Conservation (phyloP, 768 basidiomycete species). For the Rhizopogon salebrosus region DNA sequence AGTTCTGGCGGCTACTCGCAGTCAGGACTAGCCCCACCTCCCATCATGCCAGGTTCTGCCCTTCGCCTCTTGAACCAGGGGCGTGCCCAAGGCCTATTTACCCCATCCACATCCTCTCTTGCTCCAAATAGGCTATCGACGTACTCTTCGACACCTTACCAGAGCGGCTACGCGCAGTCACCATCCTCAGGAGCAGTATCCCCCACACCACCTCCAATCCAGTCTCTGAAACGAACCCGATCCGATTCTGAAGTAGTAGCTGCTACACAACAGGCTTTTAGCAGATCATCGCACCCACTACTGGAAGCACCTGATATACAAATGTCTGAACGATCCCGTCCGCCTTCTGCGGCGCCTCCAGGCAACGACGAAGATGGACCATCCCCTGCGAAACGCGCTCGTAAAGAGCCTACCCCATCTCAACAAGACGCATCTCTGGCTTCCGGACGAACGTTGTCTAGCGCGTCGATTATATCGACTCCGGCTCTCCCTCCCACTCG, state of each 20-base stretch:
- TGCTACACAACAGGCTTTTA: slow-evolving; percentile 10
- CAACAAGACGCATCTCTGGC: slow-evolving; percentile 27
- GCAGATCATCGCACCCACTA: slow-evolving; percentile 17
- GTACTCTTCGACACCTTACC: slow-evolving; percentile 50
- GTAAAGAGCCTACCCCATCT: slow-evolving; percentile 44
- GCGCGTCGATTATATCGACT: slow-evolving; percentile 5
- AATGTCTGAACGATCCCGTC: slow-evolving; percentile 43
- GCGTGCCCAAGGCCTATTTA: slow-evolving; percentile 80
- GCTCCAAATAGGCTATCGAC: slow-evolving; percentile 39
- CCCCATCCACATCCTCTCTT: slow-evolving; percentile 70
- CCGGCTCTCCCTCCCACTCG: slow-evolving; percentile 13
- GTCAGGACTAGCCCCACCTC: slow-evolving; percentile 64
- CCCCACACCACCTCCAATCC: slow-evolving; percentile 47
- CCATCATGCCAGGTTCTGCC: slow-evolving; percentile 85
- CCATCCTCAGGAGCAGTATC: slow-evolving; percentile 33
- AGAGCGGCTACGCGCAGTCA: slow-evolving; percentile 43
- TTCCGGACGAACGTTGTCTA: slow-evolving; percentile 6
- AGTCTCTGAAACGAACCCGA: slow-evolving; percentile 54
- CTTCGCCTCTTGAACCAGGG: slow-evolving; percentile 81
- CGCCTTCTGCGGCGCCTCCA: slow-evolving; percentile 45
- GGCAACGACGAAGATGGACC: slow-evolving; percentile 56
- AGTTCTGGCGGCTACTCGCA: slow-evolving; percentile 42
- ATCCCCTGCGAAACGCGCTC: slow-evolving; percentile 67
- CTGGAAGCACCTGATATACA: slow-evolving; percentile 40
- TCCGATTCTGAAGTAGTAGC: slow-evolving; percentile 57